Evolutionary conservation across 371 early-diverging fungal species (phyloP), one percentile per base, ranked within the genome.

Genomic region (Dichotomocladium elegans): DNA sequence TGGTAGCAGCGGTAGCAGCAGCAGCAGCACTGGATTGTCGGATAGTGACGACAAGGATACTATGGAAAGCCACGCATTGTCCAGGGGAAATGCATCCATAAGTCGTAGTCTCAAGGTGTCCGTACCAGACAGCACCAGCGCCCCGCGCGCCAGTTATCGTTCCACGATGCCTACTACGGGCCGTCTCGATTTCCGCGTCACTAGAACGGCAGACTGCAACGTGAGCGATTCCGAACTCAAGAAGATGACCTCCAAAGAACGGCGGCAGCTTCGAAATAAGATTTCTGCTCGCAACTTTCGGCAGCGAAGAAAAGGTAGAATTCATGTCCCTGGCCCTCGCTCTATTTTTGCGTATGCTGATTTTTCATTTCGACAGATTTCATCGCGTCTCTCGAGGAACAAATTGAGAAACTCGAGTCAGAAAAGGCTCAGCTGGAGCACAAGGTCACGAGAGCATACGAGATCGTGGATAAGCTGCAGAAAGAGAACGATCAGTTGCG

Each of bases 281-380:
- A 86, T 92, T 27, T 91, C 91, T 14, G 94, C 94, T 17, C 76
- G 94, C 49, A 90, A 90, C 62, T 94, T 94, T 65, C 80, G 94
- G 41, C 85, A 87, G 42, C 80, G 93, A 41, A 74, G 92, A 75
- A 94, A 94, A 71, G 91, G 90, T 88, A 76, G 63, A 66, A 6
- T 22, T 8, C 27, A 37, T 26, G 17, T 21, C 26, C 12, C n/a
- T 12, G 17, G 9, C 14, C 12, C 17, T 37, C n/a, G 14, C 26
- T 27, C n/a, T 8, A 45, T 22, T 3, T n/a, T 9, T 45, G 41
- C 5, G 5, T 41, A 41, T 41, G 5, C 47, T 47, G 29, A 47
- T 22, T 29, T 28, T 47, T 28, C 49, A 10, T 14, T 11, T 21
- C 37, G 47, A 50, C 58, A 86, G 88, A 92, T 66, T 91, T 92